Evolutionary conservation across 768 basidiomycete species (phyloP).

Genomic region (Jaapia argillacea): DNA sequence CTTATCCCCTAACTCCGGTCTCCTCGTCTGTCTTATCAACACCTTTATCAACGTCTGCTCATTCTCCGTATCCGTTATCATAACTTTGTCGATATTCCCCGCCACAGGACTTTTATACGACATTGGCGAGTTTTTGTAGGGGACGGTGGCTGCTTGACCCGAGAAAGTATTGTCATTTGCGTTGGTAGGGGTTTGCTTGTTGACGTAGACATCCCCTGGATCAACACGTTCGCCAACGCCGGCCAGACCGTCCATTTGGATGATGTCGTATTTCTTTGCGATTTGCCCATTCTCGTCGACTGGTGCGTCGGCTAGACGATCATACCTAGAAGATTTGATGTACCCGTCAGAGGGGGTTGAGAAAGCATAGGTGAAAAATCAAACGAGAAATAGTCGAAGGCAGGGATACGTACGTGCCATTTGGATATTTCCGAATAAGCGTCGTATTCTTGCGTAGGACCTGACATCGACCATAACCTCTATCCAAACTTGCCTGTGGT

Average conservation of each 20-base stretch:
- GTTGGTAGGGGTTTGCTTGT: slow-evolving; percentile 93
- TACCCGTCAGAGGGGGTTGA: background rate
- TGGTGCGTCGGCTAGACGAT: slow-evolving; percentile 90
- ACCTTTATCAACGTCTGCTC: slow-evolving; percentile 97
- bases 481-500: slow-evolving; percentile 84
- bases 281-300: slow-evolving; percentile 71
- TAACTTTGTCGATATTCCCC: slow-evolving; percentile 93
- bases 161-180: slow-evolving; percentile 87
- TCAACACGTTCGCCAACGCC: slow-evolving; percentile 92
- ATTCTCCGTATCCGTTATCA: slow-evolving; percentile 94
- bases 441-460: slow-evolving; percentile 94
- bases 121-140: slow-evolving; percentile 90
- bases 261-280: slow-evolving; percentile 81
- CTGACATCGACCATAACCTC: slow-evolving; percentile 96
- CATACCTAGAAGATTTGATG: slow-evolving; percentile 43
- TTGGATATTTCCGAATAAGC: slow-evolving; percentile 91
- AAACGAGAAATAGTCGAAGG: background rate
- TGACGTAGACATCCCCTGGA: slow-evolving; percentile 90
- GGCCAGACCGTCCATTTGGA: slow-evolving; percentile 88
- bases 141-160: slow-evolving; percentile 72
- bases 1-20: slow-evolving; percentile 96
- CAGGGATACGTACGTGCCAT: slow-evolving; percentile 75
- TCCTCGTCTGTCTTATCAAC: slow-evolving; percentile 89
- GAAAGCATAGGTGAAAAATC: background rate
- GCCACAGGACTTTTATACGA: slow-evolving; percentile 90